Evolutionary conservation across 352 stramenopile species (phyloP), one percentile per base, ranked within the genome.

Genomic region (Aphanomyces cochlioides): DNA sequence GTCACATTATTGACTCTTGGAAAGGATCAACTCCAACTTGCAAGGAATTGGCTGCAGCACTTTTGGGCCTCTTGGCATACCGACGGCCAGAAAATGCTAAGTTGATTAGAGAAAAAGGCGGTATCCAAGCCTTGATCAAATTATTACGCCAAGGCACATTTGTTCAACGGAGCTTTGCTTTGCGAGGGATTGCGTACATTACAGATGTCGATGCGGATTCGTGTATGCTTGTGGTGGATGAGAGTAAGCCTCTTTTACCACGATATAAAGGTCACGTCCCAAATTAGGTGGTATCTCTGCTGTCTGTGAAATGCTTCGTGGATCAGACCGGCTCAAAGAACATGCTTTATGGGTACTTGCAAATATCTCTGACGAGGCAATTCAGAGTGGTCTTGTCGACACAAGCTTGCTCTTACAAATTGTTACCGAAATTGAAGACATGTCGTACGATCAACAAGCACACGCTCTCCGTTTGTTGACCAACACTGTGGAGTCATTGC

Each of bases 281-380:
- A 7, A 40, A 21, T 10, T 61, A 61, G 54, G 43, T 61, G 54
- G 54, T 7, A 15, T 66, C 5, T 8, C 57, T 7, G 40, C 38
- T 7, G 39, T 66, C 37, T 50, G 21, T 37, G 57, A 66, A 38
- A 66, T 66, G 57, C 39, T 66, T 38, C 57, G 38, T 38, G 57
- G 57, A 3, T 47, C 37, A 6, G 57, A 50, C 3, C 57, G 39
- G n/a, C 57, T 53, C 15, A 15, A 34, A 10, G 37, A 66, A 50
- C 37, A 66, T 28, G 57, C 57, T 15, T 15, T 66, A 19, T 66
- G 57, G 37, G n/a, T 66, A 10, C 37, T 66, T 4, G 57, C 57
- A 7, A 66, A 66, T 21, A 3, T 66, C 21, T 66, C 57, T 5
- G 57, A 53, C 37, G 13, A 47, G 10, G 12, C 12, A 15, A 41